A percentile compares a stretch with the other conserved stretches of the same genome.
These are phyloP conservation scores for Macrolepiota dolichaula DNA, from an alignment of 768 basidiomycete genomes.

Conservation along the genomic window DNA sequence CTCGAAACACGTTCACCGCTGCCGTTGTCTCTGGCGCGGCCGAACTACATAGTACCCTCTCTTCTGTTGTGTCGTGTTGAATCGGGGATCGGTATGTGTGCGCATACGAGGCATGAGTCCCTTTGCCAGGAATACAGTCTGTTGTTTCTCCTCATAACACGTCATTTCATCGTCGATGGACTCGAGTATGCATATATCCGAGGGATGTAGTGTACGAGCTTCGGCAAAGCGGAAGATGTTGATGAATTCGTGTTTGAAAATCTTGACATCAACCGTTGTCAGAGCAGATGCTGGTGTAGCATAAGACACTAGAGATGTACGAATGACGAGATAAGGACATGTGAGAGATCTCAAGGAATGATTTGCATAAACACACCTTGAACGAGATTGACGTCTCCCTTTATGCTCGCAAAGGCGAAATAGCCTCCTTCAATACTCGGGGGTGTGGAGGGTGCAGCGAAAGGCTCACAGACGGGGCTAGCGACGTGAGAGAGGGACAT, in stretches of 20 bases:
- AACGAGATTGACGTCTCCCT: conserved; percentile 55
- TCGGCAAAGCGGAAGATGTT: conserved; percentile 58
- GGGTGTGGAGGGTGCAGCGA: background rate
- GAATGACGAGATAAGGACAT: background rate
- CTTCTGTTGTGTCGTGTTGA: conserved; percentile 17
- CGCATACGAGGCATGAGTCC: conserved; percentile 43
- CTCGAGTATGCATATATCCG: conserved; percentile 50
- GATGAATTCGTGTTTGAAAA: conserved; percentile 60
- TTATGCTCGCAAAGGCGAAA: conserved; percentile 58
- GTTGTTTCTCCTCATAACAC: conserved; percentile 57
- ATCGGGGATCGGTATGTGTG: conserved; percentile 31
- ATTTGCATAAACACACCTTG: conserved; percentile 58
- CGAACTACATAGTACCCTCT: conserved; percentile 13
- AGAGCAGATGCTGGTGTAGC: conserved; percentile 41
- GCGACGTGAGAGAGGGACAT: conserved; percentile 8
- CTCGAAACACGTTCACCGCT: conserved; percentile 15
- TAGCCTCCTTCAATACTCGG: conserved; percentile 35
- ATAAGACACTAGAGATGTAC: conserved; percentile 28
- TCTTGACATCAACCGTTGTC: conserved; percentile 46
- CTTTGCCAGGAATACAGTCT: conserved; percentile 56
- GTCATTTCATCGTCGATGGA: conserved; percentile 43
- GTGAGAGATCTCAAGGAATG: conserved; percentile 4
- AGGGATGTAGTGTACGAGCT: conserved; percentile 41
- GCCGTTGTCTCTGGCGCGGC: conserved; percentile 18
- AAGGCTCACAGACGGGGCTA: conserved; percentile 1